Evolutionary conservation across 2,329 filamentous ascomycete species (phyloP), one percentile per base, ranked within the genome.

Genomic region (Fusarium guadeloupense): DNA sequence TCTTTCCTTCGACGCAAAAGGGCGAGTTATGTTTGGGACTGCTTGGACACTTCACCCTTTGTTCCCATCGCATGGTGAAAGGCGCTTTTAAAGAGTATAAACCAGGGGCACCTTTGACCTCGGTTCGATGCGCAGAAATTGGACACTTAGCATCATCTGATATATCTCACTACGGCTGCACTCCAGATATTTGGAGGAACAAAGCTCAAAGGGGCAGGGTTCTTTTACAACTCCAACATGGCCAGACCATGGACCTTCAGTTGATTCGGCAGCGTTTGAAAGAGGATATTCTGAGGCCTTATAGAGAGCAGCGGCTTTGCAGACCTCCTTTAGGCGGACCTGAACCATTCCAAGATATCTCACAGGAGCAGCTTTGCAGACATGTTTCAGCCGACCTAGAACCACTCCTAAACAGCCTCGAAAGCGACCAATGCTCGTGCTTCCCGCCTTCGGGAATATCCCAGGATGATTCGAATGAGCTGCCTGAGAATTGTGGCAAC

Each of bases 351-450:
- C 19, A 47, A 4, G 19, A 14, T 9, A 19, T n/a, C n/a, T n/a
- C n/a, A n/a, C n/a, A n/a, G n/a, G n/a, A n/a, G n/a, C 46, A 30
- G 25, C 16, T 59, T 6, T 59, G 56, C 5, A 54, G 25, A 5
- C 55, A 59, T 16, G 37, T n/a, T 8, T 19, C 21, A 1, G 14
- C 10, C 7, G 53, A 59, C 13, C 16, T 46, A 2, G 25, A 25
- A 7, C 16, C 40, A 1, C 45, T 60, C 3, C 19, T 54, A 4
- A 16, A 14, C 10, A 19, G 12, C 13, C 26, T 59, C 3, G 5
- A 4, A 12, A 40, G 38, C 14, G 23, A 47, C 9, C 6, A 23
- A n/a, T 59, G 54, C 20, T 4, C 10, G 3, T 62, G 52, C 10
- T 54, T 62, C 20, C 37, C 50, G 2, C 6, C 12, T 16, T 31